Conservation (phyloP, 495 filamentous ascomycete species). For the Astrothelium subdiscretum region DNA sequence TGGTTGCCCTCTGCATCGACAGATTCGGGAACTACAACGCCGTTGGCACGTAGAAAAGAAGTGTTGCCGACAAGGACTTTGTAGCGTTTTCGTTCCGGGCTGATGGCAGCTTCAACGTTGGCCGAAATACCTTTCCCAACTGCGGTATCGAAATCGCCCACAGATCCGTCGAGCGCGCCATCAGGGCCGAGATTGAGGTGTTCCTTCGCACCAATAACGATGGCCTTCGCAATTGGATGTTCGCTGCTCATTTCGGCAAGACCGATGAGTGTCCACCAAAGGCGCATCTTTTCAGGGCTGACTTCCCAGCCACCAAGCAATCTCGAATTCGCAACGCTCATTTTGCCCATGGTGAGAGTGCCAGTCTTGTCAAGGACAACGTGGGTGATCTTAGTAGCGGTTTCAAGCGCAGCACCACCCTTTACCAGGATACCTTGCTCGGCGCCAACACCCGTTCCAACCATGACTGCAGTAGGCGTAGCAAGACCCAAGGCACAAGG, state of each 20-base stretch:
- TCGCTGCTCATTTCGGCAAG: conserved; percentile 89
- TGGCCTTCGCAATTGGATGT: conserved; percentile 85
- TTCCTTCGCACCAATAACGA: conserved; percentile 58
- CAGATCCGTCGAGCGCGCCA: conserved; percentile 63
- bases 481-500: conserved; percentile 90
- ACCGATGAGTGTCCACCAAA: conserved; percentile 94
- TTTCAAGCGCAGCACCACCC: conserved; percentile 86
- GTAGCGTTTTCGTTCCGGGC: conserved; percentile 54
- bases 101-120: conserved; percentile 60
- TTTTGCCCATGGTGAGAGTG: conserved; percentile 86
- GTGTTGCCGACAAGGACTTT: conserved; percentile 74
- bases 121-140: conserved; percentile 83
- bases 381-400: conserved; percentile 79
- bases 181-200: conserved; percentile 62
- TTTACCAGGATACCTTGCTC: conserved; percentile 96
- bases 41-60: conserved; percentile 56
- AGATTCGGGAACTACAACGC: conserved; percentile 53
- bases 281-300: conserved; percentile 51
- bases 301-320: conserved; percentile 57
- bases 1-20: conserved; percentile 40
- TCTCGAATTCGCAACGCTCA: conserved; percentile 68
- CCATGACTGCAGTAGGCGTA: conserved; percentile 97
- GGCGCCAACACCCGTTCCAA: conserved; percentile 93
- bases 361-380: conserved; percentile 99
- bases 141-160: conserved; percentile 71